phyloP scores from a whole-genome alignment of 78 protist species.

The Bigelowiella natans region DNA sequence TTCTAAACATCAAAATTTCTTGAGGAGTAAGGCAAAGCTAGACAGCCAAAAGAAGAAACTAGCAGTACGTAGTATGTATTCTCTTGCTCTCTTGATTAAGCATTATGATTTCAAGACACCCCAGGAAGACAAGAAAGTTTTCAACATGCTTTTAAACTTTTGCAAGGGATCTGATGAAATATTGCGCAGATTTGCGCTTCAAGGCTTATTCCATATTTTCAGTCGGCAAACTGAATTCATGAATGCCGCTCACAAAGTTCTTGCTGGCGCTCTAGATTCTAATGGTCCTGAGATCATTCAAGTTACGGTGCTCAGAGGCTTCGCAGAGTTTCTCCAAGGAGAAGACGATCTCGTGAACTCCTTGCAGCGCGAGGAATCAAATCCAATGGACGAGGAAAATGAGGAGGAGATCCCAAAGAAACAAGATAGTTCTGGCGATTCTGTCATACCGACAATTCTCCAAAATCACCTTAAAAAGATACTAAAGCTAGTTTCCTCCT shows the following conservation, averaged over 20 bases:
- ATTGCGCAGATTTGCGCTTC: not conserved
- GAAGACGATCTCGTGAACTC: not conserved
- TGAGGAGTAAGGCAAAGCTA: no score
- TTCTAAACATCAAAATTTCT: no score
- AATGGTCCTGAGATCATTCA: not conserved
- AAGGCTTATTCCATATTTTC: not conserved
- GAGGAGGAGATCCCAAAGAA: not conserved
- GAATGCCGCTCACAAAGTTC: not conserved
- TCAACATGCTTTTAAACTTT: not conserved
- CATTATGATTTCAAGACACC: no score
- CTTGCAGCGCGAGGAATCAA: not conserved
- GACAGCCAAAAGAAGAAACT: no score
- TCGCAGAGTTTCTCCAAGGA: not conserved
- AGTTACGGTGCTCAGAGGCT: not conserved
- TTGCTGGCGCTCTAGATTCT: not conserved
- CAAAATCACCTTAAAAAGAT: not conserved
- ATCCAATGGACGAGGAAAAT: not conserved
- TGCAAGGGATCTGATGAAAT: not conserved
- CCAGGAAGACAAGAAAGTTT: no score
- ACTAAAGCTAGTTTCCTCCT: not conserved
- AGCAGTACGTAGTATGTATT: no score
- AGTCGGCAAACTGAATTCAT: not conserved
- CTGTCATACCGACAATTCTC: not conserved
- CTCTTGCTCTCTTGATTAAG: no score
- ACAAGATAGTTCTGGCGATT: not conserved